phyloP scores from a whole-genome alignment of 1,284 basidiomycete genomes.

The Chiua sp. region DNA sequence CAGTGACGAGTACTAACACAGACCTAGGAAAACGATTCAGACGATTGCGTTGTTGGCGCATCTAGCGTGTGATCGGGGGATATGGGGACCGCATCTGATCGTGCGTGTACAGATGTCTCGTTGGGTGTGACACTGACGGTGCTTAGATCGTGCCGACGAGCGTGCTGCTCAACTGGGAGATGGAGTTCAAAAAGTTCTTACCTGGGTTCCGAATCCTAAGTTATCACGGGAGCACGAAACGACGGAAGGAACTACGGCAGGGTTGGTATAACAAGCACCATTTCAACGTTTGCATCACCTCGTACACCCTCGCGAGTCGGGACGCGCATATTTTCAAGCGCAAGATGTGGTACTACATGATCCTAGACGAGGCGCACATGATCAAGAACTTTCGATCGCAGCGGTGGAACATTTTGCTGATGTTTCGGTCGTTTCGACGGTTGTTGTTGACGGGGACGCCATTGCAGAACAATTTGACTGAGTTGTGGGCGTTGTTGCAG shows the following conservation, averaged over 20 bases:
- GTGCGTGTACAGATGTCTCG: slow-evolving; percentile 39
- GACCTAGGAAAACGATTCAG: slow-evolving; percentile 91
- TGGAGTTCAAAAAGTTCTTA: slow-evolving; percentile 99
- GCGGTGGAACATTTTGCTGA: slow-evolving; percentile 94
- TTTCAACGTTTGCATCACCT: slow-evolving; percentile 97
- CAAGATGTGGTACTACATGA: slow-evolving; percentile 96
- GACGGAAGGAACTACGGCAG: slow-evolving; percentile 91
- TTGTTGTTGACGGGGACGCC: slow-evolving; percentile 94
- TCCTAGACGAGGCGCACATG: slow-evolving; percentile 97
- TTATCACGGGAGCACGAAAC: slow-evolving; percentile 92
- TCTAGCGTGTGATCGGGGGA: slow-evolving; percentile 92
- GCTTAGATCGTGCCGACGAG: slow-evolving; percentile 88
- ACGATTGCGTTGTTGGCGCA: slow-evolving; percentile 94
- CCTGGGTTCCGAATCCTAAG: slow-evolving; percentile 93
- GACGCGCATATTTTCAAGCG: slow-evolving; percentile 96
- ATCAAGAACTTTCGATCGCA: slow-evolving; percentile 99
- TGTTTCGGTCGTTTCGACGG: slow-evolving; percentile 91
- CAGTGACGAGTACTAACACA: slow-evolving; percentile 3
- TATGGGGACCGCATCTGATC: slow-evolving; percentile 97
- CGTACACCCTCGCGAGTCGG: slow-evolving; percentile 91
- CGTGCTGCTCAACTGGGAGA: slow-evolving; percentile 97
- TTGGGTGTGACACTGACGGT: background rate
- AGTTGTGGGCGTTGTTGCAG: slow-evolving; percentile 94
- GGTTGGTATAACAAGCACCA: slow-evolving; percentile 95
- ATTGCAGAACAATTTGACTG: slow-evolving; percentile 95